These are phyloP conservation scores for Geum urbanum DNA, from an alignment of 306 rosid genomes.

Conservation along the genomic window DNA sequence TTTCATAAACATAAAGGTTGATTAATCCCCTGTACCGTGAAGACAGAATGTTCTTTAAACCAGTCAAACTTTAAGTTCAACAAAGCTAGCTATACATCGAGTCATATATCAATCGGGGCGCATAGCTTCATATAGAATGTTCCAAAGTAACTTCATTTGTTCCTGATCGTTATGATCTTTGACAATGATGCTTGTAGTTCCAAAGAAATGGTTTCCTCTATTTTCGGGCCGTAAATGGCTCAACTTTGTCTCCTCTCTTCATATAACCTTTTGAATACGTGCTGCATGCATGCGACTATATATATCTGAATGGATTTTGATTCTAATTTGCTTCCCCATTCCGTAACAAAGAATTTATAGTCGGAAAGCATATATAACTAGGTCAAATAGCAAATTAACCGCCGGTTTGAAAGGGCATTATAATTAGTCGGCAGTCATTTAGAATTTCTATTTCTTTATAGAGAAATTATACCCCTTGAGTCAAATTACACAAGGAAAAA, in stretches of 20 bases:
- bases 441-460: background rate
- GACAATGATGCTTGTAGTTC: background rate
- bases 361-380: background rate
- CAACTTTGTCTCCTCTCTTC: background rate
- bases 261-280: background rate
- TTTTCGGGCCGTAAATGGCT: slow-evolving; percentile 5
- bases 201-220: background rate
- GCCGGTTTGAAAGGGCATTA: background rate
- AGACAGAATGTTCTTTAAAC: too few relatives aligned
- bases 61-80: too few relatives aligned
- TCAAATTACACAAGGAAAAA: background rate
- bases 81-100: too few relatives aligned
- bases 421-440: background rate
- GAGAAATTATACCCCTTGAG: background rate
- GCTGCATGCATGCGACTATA: background rate
- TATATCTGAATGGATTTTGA: background rate
- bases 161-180: too few relatives aligned
- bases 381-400: background rate
- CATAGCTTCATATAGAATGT: background rate
- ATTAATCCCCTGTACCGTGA: too few relatives aligned
- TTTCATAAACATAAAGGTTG: too few relatives aligned
- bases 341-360: too few relatives aligned
- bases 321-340: background rate
- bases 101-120: too few relatives aligned
- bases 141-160: background rate